Conservation (phyloP, 352 stramenopile species). For the Pythium rhizo-oryzae region DNA sequence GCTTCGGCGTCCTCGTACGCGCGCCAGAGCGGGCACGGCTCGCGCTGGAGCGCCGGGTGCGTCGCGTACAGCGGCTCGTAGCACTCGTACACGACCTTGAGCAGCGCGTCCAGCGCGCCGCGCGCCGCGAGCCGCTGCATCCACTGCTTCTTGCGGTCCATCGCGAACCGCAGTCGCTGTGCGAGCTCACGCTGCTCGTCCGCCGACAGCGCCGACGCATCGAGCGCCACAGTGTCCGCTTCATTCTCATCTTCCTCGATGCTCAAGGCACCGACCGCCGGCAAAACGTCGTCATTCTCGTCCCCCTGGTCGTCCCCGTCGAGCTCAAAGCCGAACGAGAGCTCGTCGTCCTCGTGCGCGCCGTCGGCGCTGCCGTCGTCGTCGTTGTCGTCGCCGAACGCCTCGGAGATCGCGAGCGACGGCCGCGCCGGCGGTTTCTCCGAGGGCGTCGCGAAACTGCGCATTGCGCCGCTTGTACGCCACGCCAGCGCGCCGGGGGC, state of each 20-base stretch:
- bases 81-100: slow-evolving; percentile 60
- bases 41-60: slow-evolving; percentile 26
- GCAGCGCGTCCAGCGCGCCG: slow-evolving; percentile 26
- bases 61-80: slow-evolving; percentile 60
- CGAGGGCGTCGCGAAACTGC: not conserved
- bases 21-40: slow-evolving; percentile 5
- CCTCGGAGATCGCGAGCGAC: slow-evolving; percentile 58
- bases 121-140: slow-evolving; percentile 51
- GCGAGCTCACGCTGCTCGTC: slow-evolving; percentile 37
- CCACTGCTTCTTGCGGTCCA: slow-evolving; percentile 72
- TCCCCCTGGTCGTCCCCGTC: slow-evolving; percentile 28
- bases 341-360: not conserved
- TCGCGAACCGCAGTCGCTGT: slow-evolving; percentile 47
- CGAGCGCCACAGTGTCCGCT: not conserved
- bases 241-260: not conserved
- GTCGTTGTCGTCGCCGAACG: slow-evolving; percentile 57
- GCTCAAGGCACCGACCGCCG: not conserved
- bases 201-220: slow-evolving; percentile 2
- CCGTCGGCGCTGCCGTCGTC: slow-evolving; percentile 28
- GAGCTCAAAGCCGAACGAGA: slow-evolving; percentile 18
- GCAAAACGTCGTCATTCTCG: not conserved
- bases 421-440: slow-evolving; percentile 9
- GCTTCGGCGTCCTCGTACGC: slow-evolving; percentile 27
- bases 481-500: slow-evolving; percentile 1
- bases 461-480: not conserved